Percentiles rank a stretch among this genome's conserved stretches.
Evolutionary conservation across 208 protist genomes (phyloP).

Genomic region (Naegleria gruberi): DNA sequence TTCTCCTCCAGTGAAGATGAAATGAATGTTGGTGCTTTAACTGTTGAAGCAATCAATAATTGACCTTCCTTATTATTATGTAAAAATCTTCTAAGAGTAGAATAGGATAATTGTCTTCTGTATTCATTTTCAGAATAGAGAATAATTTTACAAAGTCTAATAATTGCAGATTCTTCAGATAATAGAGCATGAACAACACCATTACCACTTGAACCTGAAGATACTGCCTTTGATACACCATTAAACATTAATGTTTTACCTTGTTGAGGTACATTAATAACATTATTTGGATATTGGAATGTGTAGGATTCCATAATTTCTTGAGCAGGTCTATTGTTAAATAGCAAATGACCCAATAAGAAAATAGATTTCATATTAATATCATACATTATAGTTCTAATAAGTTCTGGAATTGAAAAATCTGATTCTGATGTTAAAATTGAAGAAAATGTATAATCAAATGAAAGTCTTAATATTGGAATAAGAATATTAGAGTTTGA

Average conservation of each 20-base stretch:
- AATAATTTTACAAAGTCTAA: background rate
- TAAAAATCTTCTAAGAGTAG: background rate
- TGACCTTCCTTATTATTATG: conserved; percentile 14
- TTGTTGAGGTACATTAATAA: background rate
- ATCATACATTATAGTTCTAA: background rate
- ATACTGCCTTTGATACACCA: background rate
- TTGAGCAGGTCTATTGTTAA: background rate
- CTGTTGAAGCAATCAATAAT: conserved; percentile 8
- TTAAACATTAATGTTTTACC: background rate
- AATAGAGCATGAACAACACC: background rate
- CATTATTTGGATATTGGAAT: background rate
- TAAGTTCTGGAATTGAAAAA: background rate
- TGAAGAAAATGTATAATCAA: background rate
- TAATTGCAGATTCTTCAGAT: background rate
- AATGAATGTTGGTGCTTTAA: background rate
- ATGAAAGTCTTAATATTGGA: background rate
- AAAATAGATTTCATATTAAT: background rate
- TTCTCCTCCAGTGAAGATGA: background rate
- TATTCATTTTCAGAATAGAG: background rate
- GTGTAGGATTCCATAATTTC: background rate
- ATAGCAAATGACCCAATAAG: background rate
- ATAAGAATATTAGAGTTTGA: background rate
- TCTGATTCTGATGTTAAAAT: background rate
- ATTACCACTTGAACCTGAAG: background rate
- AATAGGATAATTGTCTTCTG: background rate